These are phyloP conservation scores for Cladophialophora chaetospira DNA, from an alignment of 2,329 filamentous ascomycete genomes.

Conservation along the genomic window DNA sequence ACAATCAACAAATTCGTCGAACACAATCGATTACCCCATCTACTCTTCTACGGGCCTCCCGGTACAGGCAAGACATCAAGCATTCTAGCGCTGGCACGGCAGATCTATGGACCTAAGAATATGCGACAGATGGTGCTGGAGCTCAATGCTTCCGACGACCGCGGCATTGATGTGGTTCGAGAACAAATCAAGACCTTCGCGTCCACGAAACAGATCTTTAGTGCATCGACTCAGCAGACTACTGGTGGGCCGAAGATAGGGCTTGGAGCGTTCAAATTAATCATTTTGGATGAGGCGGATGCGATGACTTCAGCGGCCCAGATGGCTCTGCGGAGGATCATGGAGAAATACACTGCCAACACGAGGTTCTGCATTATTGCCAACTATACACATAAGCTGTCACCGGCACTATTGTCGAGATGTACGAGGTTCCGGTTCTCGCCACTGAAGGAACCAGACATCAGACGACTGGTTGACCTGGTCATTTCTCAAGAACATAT, in stretches of 20 bases:
- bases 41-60: slow-evolving; percentile 93
- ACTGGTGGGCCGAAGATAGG: slow-evolving; percentile 48
- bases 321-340: slow-evolving; percentile 94
- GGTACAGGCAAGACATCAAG: slow-evolving; percentile 98
- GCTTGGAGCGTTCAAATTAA: slow-evolving; percentile 85
- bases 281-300: slow-evolving; percentile 97
- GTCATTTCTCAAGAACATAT: slow-evolving; percentile 87
- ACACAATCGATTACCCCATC: slow-evolving; percentile 87
- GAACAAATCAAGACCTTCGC: slow-evolving; percentile 99
- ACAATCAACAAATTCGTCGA: slow-evolving; percentile 99
- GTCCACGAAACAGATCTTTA: slow-evolving; percentile 91
- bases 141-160: slow-evolving; percentile 94
- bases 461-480: slow-evolving; percentile 79
- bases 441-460: slow-evolving; percentile 85
- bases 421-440: slow-evolving; percentile 96
- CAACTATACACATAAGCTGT: slow-evolving; percentile 98
- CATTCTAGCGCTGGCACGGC: slow-evolving; percentile 84
- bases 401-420: slow-evolving; percentile 84
- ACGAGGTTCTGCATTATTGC: slow-evolving; percentile 98
- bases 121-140: slow-evolving; percentile 98
- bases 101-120: slow-evolving; percentile 89
- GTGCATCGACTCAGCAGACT: slow-evolving; percentile 52
- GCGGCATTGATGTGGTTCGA: slow-evolving; percentile 95
- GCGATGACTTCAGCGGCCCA: slow-evolving; percentile 99
- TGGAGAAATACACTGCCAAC: slow-evolving; percentile 99